These are phyloP conservation scores for Coprinopsis marcescibilis DNA, from an alignment of 768 basidiomycete species.

Conservation along the genomic window DNA sequence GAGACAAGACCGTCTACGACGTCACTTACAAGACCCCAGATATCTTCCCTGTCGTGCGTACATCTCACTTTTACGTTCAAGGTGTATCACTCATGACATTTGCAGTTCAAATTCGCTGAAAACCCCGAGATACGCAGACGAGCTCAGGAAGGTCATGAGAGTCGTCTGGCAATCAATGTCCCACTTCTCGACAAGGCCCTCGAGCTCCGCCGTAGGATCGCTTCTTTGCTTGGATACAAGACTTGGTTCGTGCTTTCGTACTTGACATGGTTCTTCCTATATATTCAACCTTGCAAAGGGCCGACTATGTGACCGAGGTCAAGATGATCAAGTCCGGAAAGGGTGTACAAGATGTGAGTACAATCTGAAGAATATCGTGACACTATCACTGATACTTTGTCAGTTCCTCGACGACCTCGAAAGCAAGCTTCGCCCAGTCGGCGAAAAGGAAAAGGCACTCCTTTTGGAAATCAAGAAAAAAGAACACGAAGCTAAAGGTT, in stretches of 20 bases:
- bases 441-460: constrained; percentile 54
- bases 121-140: constrained; percentile 60
- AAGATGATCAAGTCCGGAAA: constrained; percentile 79
- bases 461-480: constrained; percentile 72
- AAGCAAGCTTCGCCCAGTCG: constrained; percentile 67
- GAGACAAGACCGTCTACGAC: constrained; percentile 54
- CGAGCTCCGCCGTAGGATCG: constrained; percentile 64
- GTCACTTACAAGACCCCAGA: constrained; percentile 82
- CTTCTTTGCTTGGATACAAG: constrained; percentile 61
- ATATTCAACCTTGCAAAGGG: constrained; percentile 30
- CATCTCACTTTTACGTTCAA: background rate
- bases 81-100: background rate
- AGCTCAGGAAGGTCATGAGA: constrained; percentile 65
- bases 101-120: constrained; percentile 75
- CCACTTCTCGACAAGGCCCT: constrained; percentile 65
- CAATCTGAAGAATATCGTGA: background rate
- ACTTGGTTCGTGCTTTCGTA: constrained; percentile 43
- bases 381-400: background rate
- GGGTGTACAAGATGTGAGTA: constrained; percentile 48
- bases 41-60: constrained; percentile 66
- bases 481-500: constrained; percentile 55
- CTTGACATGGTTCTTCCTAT: background rate
- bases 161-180: constrained; percentile 61
- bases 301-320: constrained; percentile 77
- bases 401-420: constrained; percentile 80